Evolutionary conservation across 768 basidiomycete genomes (phyloP).

Genomic region (Leccinum fibrillosum): DNA sequence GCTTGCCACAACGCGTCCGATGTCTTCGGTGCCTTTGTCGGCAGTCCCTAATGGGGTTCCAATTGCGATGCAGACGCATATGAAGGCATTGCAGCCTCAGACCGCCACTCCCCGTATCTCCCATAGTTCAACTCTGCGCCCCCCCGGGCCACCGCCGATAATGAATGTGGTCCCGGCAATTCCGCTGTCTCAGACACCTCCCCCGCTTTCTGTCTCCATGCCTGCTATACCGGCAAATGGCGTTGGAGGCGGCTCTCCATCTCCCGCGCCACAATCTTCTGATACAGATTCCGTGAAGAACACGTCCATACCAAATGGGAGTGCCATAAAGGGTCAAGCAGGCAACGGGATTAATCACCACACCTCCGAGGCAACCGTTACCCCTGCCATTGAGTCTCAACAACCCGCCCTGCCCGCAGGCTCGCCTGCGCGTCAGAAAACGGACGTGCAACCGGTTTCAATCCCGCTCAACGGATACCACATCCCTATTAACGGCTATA

Average conservation of each 20-base stretch:
- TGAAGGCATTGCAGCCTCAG: constrained; percentile 60
- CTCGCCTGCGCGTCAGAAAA: constrained; percentile 48
- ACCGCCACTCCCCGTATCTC: constrained; percentile 51
- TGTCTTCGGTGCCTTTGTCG: constrained; percentile 21
- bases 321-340: constrained; percentile 26
- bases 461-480: constrained; percentile 48
- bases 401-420: constrained; percentile 21
- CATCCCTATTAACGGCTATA: constrained; percentile 40
- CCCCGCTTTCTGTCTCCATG: constrained; percentile 29
- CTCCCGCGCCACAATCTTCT: constrained; percentile 39
- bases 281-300: constrained; percentile 39
- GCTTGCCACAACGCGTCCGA: constrained; percentile 19
- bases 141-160: constrained; percentile 37
- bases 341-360: constrained; percentile 30
- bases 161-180: constrained; percentile 31
- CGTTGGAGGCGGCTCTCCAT: constrained; percentile 26
- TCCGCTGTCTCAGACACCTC: constrained; percentile 31
- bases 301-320: constrained; percentile 17
- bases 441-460: constrained; percentile 40
- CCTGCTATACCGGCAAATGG: constrained; percentile 33
- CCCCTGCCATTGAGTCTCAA: constrained; percentile 21
- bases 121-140: constrained; percentile 37
- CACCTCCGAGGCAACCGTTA: constrained; percentile 9
- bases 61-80: constrained; percentile 55
- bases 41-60: constrained; percentile 44